Conservation (phyloP, 495 filamentous ascomycete genomes). For the Copromyces sp. region DNA sequence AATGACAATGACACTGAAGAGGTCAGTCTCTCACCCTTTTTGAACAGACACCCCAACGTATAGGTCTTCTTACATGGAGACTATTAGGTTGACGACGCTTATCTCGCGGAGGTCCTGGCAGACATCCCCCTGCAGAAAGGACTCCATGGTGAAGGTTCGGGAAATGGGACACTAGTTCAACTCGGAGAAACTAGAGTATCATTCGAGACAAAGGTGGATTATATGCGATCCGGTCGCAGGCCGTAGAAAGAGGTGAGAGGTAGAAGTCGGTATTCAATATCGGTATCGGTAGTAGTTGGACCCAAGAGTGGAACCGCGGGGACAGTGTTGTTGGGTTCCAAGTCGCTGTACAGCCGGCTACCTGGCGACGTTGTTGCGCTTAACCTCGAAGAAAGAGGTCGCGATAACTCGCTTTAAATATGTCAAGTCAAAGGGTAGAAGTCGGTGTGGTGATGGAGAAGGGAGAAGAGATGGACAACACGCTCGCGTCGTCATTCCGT, state of each 20-base stretch:
- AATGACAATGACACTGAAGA: slow-evolving; percentile 64
- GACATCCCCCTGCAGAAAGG: slow-evolving; percentile 23
- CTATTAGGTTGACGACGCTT: slow-evolving; percentile 47
- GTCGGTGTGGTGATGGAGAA: neutral
- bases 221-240: neutral
- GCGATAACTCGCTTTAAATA: neutral
- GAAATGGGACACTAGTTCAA: neutral
- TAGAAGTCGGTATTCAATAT: neutral
- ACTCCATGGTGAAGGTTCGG: slow-evolving; percentile 20
- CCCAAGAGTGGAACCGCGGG: neutral
- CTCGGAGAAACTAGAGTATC: neutral
- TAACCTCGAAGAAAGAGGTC: neutral
- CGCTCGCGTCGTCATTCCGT: neutral
- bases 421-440: neutral
- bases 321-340: neutral
- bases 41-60: neutral
- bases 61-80: slow-evolving; percentile 45
- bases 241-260: neutral
- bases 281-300: neutral
- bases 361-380: neutral
- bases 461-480: neutral
- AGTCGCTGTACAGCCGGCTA: neutral
- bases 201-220: neutral
- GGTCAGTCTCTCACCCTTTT: neutral
- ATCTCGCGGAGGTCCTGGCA: slow-evolving; percentile 44